Evolutionary conservation across 2,329 filamentous ascomycete species (phyloP).

Genomic region (Apiospora sp.): DNA sequence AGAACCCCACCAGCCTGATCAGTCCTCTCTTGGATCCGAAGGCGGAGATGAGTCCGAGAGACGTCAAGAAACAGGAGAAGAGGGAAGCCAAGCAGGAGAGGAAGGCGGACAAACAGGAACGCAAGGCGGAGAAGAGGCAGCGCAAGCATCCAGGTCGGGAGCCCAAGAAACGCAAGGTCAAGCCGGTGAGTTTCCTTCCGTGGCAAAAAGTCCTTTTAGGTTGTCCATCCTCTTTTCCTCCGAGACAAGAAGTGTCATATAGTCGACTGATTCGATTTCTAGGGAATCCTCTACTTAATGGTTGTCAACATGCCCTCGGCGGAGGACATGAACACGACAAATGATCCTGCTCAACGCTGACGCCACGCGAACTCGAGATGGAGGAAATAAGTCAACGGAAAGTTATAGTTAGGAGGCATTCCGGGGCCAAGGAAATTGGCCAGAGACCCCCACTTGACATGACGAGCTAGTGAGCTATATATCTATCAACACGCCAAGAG

Average conservation of each 20-base stretch:
- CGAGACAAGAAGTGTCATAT: background rate
- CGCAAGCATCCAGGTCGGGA: constrained; percentile 29
- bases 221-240: too few relatives aligned
- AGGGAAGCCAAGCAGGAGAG: constrained; percentile 30
- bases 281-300: constrained; percentile 18
- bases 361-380: background rate
- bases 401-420: background rate
- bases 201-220: too few relatives aligned
- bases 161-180: constrained; percentile 21
- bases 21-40: constrained; percentile 31
- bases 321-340: background rate
- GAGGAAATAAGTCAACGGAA: background rate
- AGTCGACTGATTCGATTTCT: background rate
- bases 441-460: too few relatives aligned
- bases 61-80: constrained; percentile 30
- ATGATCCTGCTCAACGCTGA: background rate
- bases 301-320: constrained; percentile 16
- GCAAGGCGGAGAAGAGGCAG: constrained; percentile 30
- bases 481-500: too few relatives aligned
- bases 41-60: constrained; percentile 31
- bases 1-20: constrained; percentile 31
- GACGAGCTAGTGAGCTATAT: background rate
- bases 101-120: constrained; percentile 29
- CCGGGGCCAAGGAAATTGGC: background rate
- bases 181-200: background rate